Conservation (phyloP, 2,329 filamentous ascomycete genomes). For the Plenodomus lindquistii region DNA sequence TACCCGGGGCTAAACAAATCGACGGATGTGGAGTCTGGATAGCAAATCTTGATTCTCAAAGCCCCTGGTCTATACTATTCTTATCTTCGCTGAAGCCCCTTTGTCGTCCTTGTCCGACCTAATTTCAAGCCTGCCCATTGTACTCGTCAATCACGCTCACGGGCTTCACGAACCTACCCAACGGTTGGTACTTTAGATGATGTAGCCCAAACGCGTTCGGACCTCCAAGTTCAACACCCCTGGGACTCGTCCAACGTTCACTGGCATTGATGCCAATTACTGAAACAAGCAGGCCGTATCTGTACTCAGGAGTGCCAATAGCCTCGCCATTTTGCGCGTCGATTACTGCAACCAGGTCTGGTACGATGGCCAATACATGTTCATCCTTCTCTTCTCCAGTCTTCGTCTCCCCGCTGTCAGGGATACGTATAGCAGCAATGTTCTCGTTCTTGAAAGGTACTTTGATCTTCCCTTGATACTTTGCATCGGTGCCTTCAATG, state of each 20-base stretch:
- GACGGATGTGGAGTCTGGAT: neutral
- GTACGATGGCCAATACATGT: conserved; percentile 53
- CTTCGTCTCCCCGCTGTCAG: conserved; percentile 23
- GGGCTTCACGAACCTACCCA: conserved; percentile 58
- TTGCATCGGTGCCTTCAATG: conserved; percentile 36
- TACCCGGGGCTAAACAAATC: conserved; percentile 26
- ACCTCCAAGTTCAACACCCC: conserved; percentile 56
- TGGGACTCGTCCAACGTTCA: conserved; percentile 57
- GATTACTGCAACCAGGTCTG: conserved; percentile 55
- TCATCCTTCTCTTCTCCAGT: conserved; percentile 42
- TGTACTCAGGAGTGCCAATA: conserved; percentile 59
- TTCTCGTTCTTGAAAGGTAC: conserved; percentile 78
- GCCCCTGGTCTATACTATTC: neutral
- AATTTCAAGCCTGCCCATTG: conserved; percentile 7
- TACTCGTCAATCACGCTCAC: conserved; percentile 60
- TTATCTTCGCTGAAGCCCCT: neutral
- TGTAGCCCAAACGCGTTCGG: conserved; percentile 55
- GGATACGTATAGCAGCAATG: conserved; percentile 58
- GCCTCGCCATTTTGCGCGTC: conserved; percentile 55
- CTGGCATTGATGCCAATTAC: conserved; percentile 60
- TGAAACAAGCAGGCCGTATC: conserved; percentile 57
- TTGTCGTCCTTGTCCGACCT: neutral
- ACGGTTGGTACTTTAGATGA: conserved; percentile 53
- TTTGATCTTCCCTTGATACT: conserved; percentile 55
- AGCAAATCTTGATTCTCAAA: neutral